phyloP scores from a whole-genome alignment of 2,329 filamentous ascomycete genomes.

The Leptographium lundbergii region DNA sequence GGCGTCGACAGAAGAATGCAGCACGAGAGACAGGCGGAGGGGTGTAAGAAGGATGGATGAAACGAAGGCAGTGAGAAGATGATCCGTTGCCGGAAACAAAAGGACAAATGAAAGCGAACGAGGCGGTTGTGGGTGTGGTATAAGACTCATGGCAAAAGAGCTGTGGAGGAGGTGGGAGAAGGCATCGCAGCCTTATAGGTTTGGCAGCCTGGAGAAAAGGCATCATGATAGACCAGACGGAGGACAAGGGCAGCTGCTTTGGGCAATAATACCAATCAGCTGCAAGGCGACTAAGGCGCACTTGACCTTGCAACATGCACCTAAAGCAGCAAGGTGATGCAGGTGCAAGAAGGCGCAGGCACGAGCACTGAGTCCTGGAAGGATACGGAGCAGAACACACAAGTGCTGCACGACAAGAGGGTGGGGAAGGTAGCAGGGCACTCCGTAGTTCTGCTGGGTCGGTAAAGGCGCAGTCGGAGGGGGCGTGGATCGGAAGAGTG shows the following conservation, averaged over 20 bases:
- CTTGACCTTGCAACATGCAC: constrained; percentile 3
- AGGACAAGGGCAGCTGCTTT: constrained; percentile 10
- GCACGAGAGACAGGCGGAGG: background rate
- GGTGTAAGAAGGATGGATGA: background rate
- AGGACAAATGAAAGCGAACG: constrained; percentile 13
- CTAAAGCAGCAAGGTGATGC: background rate
- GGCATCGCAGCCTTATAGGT: constrained; percentile 44
- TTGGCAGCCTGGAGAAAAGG: constrained; percentile 23
- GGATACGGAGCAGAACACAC: background rate
- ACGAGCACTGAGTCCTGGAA: background rate
- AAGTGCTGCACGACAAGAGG: background rate
- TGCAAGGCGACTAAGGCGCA: constrained; percentile 9
- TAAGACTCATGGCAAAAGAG: constrained; percentile 9
- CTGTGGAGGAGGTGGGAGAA: constrained; percentile 17
- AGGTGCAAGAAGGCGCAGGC: background rate
- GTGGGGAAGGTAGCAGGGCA: background rate
- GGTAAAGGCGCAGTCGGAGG: background rate
- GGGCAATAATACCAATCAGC: constrained; percentile 7
- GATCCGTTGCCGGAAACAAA: constrained; percentile 10
- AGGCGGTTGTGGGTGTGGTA: constrained; percentile 10
- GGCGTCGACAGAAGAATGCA: background rate
- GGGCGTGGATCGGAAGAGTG: background rate
- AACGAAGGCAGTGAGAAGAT: constrained; percentile 10
- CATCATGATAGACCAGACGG: constrained; percentile 11
- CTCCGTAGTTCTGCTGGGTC: background rate